Conservation (phyloP, 2,329 filamentous ascomycete species). For the Paraphaeosphaeria minitans region DNA sequence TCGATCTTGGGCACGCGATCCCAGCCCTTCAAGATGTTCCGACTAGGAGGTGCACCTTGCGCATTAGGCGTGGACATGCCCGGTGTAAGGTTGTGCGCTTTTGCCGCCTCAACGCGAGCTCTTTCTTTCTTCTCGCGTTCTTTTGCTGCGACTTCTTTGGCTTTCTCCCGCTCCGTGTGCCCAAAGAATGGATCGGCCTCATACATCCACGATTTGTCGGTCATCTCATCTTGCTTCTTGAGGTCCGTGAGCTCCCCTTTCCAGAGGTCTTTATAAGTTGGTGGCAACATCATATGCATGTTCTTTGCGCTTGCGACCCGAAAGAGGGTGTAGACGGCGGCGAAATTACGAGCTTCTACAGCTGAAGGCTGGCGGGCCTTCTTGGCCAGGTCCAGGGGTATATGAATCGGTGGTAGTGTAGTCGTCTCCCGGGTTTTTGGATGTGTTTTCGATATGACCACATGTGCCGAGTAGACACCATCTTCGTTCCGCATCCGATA, state of each 20-base stretch:
- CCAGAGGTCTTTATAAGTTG: constrained; percentile 88
- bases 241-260: constrained; percentile 82
- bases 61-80: constrained; percentile 37
- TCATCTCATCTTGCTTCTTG: constrained; percentile 79
- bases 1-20: constrained; percentile 86
- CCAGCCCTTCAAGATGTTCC: constrained; percentile 72
- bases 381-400: constrained; percentile 77
- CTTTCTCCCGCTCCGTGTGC: constrained; percentile 77
- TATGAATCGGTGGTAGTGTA: constrained; percentile 78
- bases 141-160: constrained; percentile 76
- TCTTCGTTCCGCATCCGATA: constrained; percentile 82
- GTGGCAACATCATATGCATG: constrained; percentile 90
- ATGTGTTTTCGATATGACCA: constrained; percentile 75
- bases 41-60: constrained; percentile 38
- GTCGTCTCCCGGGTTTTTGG: constrained; percentile 80
- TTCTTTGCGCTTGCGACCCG: constrained; percentile 95
- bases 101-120: constrained; percentile 63
- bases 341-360: constrained; percentile 90
- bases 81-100: constrained; percentile 60
- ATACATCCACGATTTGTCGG: constrained; percentile 85
- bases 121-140: constrained; percentile 69
- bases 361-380: constrained; percentile 77
- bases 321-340: constrained; percentile 88
- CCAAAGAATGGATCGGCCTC: constrained; percentile 92
- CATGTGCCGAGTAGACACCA: constrained; percentile 78